These are phyloP conservation scores for Salinomyces thailandicus DNA, from an alignment of 2,329 filamentous ascomycete species.

Conservation along the genomic window DNA sequence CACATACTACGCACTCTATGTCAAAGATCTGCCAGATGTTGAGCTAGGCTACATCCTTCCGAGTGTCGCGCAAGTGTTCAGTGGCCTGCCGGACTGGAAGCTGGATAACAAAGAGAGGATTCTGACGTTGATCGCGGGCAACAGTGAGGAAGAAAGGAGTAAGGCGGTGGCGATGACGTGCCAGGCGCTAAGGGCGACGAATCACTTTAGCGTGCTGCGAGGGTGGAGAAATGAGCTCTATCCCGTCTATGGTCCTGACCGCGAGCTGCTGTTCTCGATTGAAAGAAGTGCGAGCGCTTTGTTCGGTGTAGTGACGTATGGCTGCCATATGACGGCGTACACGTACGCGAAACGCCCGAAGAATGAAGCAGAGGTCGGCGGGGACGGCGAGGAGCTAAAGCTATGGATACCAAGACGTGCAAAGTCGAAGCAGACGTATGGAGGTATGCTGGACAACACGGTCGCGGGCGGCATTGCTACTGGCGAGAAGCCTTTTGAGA, in stretches of 20 bases:
- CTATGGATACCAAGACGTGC: constrained; percentile 79
- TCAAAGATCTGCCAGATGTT: constrained; percentile 52
- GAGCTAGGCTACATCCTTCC: constrained; percentile 50
- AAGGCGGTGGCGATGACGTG: constrained; percentile 47
- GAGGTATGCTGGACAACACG: constrained; percentile 87
- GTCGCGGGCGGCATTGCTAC: constrained; percentile 79
- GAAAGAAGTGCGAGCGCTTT: constrained; percentile 66
- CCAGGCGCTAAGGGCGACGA: constrained; percentile 56
- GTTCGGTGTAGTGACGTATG: constrained; percentile 67
- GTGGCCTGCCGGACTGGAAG: constrained; percentile 48
- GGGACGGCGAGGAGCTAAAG: constrained; percentile 46
- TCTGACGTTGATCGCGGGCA: constrained; percentile 47
- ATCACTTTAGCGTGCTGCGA: constrained; percentile 60
- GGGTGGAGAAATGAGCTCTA: constrained; percentile 77
- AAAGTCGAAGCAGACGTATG: constrained; percentile 72
- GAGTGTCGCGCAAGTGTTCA: constrained; percentile 48
- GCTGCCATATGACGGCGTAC: constrained; percentile 69
- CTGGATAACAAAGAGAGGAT: constrained; percentile 51
- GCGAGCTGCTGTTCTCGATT: constrained; percentile 58
- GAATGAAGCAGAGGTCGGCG: constrained; percentile 28
- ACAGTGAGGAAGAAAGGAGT: constrained; percentile 54
- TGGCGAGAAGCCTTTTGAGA: constrained; percentile 69
- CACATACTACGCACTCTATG: constrained; percentile 54
- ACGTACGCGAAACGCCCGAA: constrained; percentile 29
- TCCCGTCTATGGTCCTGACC: constrained; percentile 56